Percentiles rank a stretch among this genome's conserved stretches.
These are phyloP conservation scores for Mycena belliarum DNA, from an alignment of 768 basidiomycete genomes.

Conservation along the genomic window DNA sequence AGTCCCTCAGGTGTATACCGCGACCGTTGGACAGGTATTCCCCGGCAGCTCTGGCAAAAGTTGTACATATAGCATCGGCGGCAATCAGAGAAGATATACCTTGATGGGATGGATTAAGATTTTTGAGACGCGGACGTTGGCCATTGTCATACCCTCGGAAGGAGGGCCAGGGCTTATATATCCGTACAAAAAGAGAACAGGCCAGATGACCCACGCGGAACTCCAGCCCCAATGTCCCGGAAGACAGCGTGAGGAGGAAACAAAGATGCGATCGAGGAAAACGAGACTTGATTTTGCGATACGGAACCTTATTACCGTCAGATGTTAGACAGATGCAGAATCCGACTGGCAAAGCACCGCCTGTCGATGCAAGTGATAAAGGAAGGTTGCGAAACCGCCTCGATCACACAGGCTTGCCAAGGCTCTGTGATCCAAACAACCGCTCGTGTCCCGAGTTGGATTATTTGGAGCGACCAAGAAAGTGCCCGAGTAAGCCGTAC, in stretches of 20 bases:
- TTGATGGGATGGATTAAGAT: conserved; percentile 72
- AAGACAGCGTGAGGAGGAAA: not conserved
- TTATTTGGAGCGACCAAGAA: not conserved
- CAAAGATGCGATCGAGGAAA: not conserved
- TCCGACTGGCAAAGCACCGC: no score
- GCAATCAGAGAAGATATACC: conserved; percentile 32
- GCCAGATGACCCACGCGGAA: conserved; percentile 1
- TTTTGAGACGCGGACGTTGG: conserved; percentile 49
- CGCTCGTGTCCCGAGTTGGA: not conserved
- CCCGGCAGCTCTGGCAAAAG: conserved; percentile 63
- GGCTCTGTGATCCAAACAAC: not conserved
- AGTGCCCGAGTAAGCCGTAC: not conserved
- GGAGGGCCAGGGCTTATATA: conserved; percentile 1
- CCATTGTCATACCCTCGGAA: not conserved
- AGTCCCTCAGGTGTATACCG: conserved; percentile 64
- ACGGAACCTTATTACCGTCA: no score
- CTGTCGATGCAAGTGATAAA: no score
- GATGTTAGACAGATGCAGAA: no score
- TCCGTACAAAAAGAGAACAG: conserved; percentile 1
- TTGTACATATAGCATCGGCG: not conserved
- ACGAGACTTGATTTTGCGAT: not conserved
- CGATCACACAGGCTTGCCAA: not conserved
- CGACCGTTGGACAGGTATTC: conserved; percentile 57
- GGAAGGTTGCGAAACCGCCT: no score
- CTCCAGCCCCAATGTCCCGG: not conserved